phyloP scores from a whole-genome alignment of 179 eudicot species.

The Drosera spatulata region DNA sequence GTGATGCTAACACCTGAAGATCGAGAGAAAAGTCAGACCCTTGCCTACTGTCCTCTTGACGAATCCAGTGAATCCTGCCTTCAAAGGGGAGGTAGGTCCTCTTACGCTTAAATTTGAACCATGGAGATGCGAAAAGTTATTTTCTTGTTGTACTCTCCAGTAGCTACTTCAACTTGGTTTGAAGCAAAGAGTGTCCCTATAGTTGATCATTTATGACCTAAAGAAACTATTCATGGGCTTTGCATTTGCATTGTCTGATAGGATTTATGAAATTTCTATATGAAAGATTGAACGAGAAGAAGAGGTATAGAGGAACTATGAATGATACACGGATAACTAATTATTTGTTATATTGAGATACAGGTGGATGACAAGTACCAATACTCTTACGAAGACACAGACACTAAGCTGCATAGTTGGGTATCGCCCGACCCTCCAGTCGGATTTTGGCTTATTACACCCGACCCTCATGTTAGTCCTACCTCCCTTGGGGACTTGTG shows the following conservation, averaged over 20 bases:
- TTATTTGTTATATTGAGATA: background rate
- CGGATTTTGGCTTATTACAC: conserved; percentile 89
- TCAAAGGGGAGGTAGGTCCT: conserved; percentile 50
- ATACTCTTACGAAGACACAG: conserved; percentile 61
- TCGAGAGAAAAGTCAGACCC: conserved; percentile 43
- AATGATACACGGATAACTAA: no score
- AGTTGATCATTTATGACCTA: no score
- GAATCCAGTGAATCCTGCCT: conserved; percentile 27
- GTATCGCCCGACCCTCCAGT: conserved; percentile 32
- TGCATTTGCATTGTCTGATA: no score
- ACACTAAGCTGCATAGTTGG: conserved; percentile 80
- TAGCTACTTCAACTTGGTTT: background rate
- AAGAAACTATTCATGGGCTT: no score
- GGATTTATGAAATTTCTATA: no score
- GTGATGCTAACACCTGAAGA: conserved; percentile 59
- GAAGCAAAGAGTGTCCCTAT: no score
- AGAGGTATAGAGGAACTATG: background rate
- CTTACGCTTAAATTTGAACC: background rate
- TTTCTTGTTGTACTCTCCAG: background rate
- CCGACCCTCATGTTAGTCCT: conserved; percentile 37
- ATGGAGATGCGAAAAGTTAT: background rate
- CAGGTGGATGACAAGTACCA: conserved; percentile 97
- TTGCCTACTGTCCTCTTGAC: conserved; percentile 62
- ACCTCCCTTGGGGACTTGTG: conserved; percentile 50
- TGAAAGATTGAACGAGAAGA: background rate